Conservation (phyloP, 208 protist genomes). For the Trichomonas vaginalis region DNA sequence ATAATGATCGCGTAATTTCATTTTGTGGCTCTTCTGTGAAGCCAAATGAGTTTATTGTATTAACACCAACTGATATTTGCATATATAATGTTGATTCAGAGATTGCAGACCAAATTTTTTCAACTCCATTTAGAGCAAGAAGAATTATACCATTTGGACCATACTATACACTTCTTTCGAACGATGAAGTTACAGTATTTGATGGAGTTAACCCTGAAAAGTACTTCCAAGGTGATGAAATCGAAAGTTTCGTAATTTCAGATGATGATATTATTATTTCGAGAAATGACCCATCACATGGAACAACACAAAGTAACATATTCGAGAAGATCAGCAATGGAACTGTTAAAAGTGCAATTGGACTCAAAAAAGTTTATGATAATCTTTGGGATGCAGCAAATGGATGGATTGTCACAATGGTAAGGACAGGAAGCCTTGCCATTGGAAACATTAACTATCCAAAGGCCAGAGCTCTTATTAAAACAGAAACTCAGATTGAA, state of each 20-base stretch:
- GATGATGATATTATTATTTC: neutral
- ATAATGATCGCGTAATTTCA: neutral
- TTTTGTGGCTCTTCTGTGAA: neutral
- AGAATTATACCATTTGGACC: neutral
- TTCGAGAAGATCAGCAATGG: neutral
- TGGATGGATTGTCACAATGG: neutral
- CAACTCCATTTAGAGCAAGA: neutral
- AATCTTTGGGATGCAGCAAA: neutral
- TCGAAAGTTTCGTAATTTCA: neutral
- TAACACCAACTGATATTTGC: neutral
- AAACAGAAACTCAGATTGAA: neutral
- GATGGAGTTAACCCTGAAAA: neutral
- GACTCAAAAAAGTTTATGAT: neutral
- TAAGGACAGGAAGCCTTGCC: neutral
- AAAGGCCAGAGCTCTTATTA: neutral
- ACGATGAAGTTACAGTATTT: neutral
- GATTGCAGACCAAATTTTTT: neutral
- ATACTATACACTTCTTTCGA: neutral
- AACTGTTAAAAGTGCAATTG: neutral
- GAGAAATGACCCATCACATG: neutral
- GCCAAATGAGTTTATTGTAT: neutral
- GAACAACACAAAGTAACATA: neutral
- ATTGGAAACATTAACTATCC: neutral
- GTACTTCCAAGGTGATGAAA: neutral
- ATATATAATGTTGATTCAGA: neutral